These are phyloP conservation scores for Lojkania enalia DNA, from an alignment of 2,329 filamentous ascomycete genomes.

Conservation along the genomic window DNA sequence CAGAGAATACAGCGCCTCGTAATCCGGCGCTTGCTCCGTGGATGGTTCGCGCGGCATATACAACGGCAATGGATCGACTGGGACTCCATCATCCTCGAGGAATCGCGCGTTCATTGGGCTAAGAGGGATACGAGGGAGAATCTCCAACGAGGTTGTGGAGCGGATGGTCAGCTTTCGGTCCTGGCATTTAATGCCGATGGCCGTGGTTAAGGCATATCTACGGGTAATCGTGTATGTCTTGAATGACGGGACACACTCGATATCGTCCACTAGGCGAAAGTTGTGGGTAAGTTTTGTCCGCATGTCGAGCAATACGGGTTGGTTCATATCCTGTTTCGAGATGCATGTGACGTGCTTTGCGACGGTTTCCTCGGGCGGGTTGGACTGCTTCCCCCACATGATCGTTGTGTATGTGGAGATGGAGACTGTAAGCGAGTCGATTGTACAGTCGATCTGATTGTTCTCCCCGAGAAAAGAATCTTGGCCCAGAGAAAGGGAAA, in stretches of 20 bases:
- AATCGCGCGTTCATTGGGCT: neutral
- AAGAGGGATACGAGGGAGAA: slow-evolving; percentile 30
- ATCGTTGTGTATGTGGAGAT: slow-evolving; percentile 39
- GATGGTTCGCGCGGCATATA: slow-evolving; percentile 33
- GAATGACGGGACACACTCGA: slow-evolving; percentile 40
- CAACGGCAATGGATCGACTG: slow-evolving; percentile 35
- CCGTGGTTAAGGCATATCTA: slow-evolving; percentile 31
- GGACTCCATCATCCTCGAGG: slow-evolving; percentile 23
- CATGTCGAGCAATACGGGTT: slow-evolving; percentile 23
- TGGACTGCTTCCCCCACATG: slow-evolving; percentile 31
- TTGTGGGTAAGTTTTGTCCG: slow-evolving; percentile 28
- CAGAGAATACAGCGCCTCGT: slow-evolving; percentile 31
- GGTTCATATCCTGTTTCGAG: slow-evolving; percentile 28
- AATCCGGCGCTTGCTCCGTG: slow-evolving; percentile 37
- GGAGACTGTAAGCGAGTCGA: slow-evolving; percentile 33
- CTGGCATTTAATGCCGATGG: slow-evolving; percentile 32
- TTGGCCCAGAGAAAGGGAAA: slow-evolving; percentile 29
- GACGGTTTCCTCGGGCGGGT: slow-evolving; percentile 33
- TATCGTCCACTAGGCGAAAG: slow-evolving; percentile 39
- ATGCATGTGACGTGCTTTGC: slow-evolving; percentile 39
- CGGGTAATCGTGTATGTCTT: slow-evolving; percentile 40
- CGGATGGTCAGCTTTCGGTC: slow-evolving; percentile 31
- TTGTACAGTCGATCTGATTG: slow-evolving; percentile 26
- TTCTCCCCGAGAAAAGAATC: slow-evolving; percentile 6
- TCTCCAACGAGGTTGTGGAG: slow-evolving; percentile 32